Percentiles rank a stretch among this genome's conserved stretches.
phyloP scores from a whole-genome alignment of 345 rosid species.

The Salix udensis region DNA sequence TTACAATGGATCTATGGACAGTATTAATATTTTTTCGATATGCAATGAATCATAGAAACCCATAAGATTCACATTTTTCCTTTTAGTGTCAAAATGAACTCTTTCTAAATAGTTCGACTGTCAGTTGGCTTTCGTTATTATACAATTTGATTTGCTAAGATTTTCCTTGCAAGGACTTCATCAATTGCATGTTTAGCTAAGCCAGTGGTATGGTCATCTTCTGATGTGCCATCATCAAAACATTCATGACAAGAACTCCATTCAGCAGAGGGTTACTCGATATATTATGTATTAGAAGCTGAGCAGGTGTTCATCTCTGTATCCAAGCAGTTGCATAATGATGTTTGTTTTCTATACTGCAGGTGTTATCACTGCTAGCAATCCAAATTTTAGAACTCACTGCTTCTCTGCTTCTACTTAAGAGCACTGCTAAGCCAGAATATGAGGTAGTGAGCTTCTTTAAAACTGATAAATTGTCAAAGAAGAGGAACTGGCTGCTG shows the following conservation, averaged over 20 bases:
- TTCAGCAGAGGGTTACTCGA: background rate
- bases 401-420: slow-evolving; percentile 52
- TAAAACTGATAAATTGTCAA: slow-evolving; percentile 18
- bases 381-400: slow-evolving; percentile 56
- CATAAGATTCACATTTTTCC: background rate
- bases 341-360: slow-evolving; percentile 16
- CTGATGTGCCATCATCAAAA: background rate
- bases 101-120: background rate
- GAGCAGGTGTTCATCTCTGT: background rate
- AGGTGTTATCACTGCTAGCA: slow-evolving; percentile 58
- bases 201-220: background rate
- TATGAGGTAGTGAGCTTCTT: slow-evolving; percentile 37
- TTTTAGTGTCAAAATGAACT: background rate
- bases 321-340: slow-evolving; percentile 3
- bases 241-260: background rate
- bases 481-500: slow-evolving; percentile 57
- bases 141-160: background rate
- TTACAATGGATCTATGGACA: no score
- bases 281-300: background rate
- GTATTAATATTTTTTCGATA: no score
- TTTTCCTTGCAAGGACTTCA: background rate
- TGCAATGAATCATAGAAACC: no score
- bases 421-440: slow-evolving; percentile 42
- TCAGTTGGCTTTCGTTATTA: background rate
- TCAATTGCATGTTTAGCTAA: background rate